Conservation (phyloP, 176 grass and related monocot species). For the Carex parvula region DNA sequence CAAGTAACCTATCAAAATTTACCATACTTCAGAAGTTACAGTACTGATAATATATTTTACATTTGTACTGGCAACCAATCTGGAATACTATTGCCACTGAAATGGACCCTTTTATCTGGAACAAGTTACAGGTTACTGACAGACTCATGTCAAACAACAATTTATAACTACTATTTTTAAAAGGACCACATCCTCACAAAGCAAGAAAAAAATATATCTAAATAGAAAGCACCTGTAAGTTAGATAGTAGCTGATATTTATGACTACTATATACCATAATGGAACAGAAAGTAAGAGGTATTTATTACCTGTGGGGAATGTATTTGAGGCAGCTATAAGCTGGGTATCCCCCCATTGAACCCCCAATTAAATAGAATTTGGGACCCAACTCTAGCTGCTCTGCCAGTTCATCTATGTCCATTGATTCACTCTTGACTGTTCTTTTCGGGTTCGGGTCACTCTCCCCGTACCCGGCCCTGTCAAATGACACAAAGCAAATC, state of each 20-base stretch:
- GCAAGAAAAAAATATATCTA: neutral
- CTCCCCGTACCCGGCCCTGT: conserved; percentile 11
- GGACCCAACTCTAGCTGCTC: conserved; percentile 41
- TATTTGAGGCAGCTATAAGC: conserved; percentile 65
- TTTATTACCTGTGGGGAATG: conserved; percentile 55
- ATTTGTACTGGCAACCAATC: neutral
- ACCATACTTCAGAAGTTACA: neutral
- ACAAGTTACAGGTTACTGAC: neutral
- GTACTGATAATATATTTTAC: neutral
- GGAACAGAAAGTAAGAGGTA: neutral
- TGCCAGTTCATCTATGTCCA: conserved; percentile 53
- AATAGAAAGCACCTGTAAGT: neutral
- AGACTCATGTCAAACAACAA: neutral
- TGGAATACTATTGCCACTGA: neutral
- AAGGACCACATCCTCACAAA: neutral
- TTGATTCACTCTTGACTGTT: conserved; percentile 40
- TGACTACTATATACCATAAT: neutral
- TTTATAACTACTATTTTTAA: neutral
- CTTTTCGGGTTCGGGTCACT: conserved; percentile 22
- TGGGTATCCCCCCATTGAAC: conserved; percentile 54
- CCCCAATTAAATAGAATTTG: conserved; percentile 51
- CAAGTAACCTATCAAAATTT: conserved; percentile 31
- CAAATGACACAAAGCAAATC: conserved; percentile 23
- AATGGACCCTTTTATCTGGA: neutral
- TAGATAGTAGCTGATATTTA: neutral